These are phyloP conservation scores for Termitomyces sp. DNA, from an alignment of 768 basidiomycete species.

Conservation along the genomic window DNA sequence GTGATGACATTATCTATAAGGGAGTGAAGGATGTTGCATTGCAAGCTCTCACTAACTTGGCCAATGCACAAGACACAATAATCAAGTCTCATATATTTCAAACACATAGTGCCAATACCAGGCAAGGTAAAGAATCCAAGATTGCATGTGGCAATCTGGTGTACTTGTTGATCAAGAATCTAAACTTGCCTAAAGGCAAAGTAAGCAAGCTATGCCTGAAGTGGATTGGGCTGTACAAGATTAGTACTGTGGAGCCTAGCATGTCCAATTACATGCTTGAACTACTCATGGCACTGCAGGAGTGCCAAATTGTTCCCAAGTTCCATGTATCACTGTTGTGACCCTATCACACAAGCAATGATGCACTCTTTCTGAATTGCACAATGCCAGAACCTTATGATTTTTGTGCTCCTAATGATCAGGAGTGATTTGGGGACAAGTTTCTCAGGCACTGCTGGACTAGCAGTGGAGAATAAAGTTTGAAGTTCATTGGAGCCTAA, in stretches of 20 bases:
- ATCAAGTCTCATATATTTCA: neutral
- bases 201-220: constrained; percentile 29
- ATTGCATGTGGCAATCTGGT: neutral
- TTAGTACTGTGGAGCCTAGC: constrained; percentile 14
- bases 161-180: neutral
- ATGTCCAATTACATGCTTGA: constrained; percentile 22
- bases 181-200: no score
- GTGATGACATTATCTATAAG: neutral
- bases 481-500: constrained; percentile 26
- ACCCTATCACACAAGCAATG: constrained; percentile 22
- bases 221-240: constrained; percentile 34
- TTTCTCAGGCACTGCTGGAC: constrained; percentile 24
- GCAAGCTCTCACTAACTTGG: neutral
- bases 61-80: neutral
- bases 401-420: constrained; percentile 26
- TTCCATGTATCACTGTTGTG: constrained; percentile 33
- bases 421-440: constrained; percentile 35
- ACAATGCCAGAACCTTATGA: constrained; percentile 28
- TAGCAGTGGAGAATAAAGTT: constrained; percentile 15
- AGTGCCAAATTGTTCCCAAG: constrained; percentile 21
- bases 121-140: neutral
- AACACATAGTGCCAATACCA: neutral
- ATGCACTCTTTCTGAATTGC: constrained; percentile 31
- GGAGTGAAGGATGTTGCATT: constrained; percentile 21
- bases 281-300: neutral